These are phyloP conservation scores for Exophiala calicioides DNA, from an alignment of 2,329 filamentous ascomycete species.

Conservation along the genomic window DNA sequence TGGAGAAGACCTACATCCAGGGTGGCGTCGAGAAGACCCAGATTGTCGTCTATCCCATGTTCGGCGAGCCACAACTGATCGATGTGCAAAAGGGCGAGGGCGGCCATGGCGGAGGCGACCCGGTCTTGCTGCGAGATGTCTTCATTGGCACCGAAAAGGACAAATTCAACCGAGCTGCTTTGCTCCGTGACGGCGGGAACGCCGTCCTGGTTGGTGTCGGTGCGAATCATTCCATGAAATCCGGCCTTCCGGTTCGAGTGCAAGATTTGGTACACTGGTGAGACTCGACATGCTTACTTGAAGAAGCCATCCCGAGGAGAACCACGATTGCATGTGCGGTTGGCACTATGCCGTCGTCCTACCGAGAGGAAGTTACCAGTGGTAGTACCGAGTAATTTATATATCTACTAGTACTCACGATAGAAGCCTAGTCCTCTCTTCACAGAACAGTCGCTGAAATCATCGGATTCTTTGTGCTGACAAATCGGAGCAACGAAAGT, in stretches of 20 bases:
- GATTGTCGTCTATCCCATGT: constrained; percentile 55
- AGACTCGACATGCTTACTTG: no score
- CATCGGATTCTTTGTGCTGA: no score
- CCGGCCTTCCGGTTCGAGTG: constrained; percentile 5
- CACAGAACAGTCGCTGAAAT: no score
- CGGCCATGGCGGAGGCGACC: constrained; percentile 81
- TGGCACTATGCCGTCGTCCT: no score
- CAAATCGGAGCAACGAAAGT: no score
- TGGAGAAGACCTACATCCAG: constrained; percentile 58
- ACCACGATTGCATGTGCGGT: no score
- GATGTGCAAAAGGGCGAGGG: constrained; percentile 48
- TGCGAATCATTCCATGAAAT: constrained; percentile 67
- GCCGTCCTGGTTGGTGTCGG: constrained; percentile 56
- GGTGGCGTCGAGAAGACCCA: constrained; percentile 56
- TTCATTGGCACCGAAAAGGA: constrained; percentile 79
- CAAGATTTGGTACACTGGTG: neutral
- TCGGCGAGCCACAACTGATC: constrained; percentile 59
- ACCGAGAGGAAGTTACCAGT: no score
- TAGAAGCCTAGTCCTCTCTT: no score
- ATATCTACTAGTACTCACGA: no score
- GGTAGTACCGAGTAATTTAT: no score
- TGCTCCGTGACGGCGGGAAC: neutral
- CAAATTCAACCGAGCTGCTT: constrained; percentile 2
- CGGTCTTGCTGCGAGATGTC: constrained; percentile 91
- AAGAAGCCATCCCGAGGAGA: no score